A percentile compares a stretch with the other conserved stretches of the same genome.
phyloP scores from a whole-genome alignment of 768 basidiomycete species.

The Obba rivulosa region DNA sequence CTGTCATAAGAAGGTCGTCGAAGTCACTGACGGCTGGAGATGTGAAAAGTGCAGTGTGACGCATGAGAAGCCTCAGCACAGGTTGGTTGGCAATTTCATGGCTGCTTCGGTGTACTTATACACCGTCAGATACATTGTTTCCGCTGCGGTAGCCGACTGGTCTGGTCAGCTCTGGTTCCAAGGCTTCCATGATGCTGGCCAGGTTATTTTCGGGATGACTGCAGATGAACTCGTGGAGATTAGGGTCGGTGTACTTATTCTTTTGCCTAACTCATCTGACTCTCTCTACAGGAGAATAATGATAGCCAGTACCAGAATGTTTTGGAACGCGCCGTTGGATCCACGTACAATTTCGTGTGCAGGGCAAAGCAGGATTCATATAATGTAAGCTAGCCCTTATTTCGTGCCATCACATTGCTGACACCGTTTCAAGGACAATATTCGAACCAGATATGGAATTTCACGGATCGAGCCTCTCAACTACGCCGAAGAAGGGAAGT shows the following conservation, averaged over 20 bases:
- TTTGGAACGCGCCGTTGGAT: slow-evolving; percentile 61
- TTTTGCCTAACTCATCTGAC: not conserved
- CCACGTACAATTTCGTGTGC: slow-evolving; percentile 77
- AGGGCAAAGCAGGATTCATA: slow-evolving; percentile 85
- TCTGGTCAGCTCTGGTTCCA: slow-evolving; percentile 89
- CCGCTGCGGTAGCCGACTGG: slow-evolving; percentile 85
- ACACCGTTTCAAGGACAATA: slow-evolving; percentile 56
- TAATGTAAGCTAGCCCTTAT: slow-evolving; percentile 43
- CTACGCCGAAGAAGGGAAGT: slow-evolving; percentile 60
- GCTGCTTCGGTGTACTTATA: not conserved
- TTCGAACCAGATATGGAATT: slow-evolving; percentile 80
- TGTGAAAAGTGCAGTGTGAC: slow-evolving; percentile 90
- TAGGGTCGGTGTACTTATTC: slow-evolving; percentile 41
- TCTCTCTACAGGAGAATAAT: slow-evolving; percentile 45
- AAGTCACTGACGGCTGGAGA: slow-evolving; percentile 66
- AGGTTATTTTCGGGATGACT: slow-evolving; percentile 65
- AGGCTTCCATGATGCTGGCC: slow-evolving; percentile 91
- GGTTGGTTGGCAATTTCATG: slow-evolving; percentile 45
- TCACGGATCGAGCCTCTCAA: slow-evolving; percentile 59
- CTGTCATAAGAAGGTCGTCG: slow-evolving; percentile 88
- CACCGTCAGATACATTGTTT: slow-evolving; percentile 63
- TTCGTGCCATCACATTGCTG: not conserved
- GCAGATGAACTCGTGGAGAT: slow-evolving; percentile 77
- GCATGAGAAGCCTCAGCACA: slow-evolving; percentile 67
- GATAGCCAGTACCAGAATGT: slow-evolving; percentile 52